A percentile compares a stretch with the other conserved stretches of the same genome.
phyloP scores from a whole-genome alignment of 768 basidiomycete genomes.

The Terana coerulea region DNA sequence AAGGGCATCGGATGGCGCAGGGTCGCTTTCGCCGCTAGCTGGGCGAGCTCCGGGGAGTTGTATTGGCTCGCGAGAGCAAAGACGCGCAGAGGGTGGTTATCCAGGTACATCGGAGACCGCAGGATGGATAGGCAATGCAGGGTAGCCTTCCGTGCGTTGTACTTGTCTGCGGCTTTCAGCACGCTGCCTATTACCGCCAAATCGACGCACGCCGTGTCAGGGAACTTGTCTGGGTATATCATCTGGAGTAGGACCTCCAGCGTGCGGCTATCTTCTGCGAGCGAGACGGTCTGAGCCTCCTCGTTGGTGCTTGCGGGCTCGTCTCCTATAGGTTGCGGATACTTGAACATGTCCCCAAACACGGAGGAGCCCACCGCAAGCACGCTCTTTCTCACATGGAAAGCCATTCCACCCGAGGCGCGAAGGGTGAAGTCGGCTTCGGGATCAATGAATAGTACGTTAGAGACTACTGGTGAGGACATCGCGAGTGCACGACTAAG shows the following conservation, averaged over 20 bases:
- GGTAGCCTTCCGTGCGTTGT: no score
- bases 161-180: not conserved
- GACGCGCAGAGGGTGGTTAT: not conserved
- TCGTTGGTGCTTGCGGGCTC: no score
- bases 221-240: not conserved
- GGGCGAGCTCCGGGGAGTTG: not conserved
- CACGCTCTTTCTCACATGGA: conserved; percentile 49
- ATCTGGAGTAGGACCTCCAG: not conserved
- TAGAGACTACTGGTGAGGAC: no score
- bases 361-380: conserved; percentile 56
- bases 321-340: not conserved
- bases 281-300: not conserved
- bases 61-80: conserved; percentile 2
- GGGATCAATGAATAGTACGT: no score
- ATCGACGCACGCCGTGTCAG: not conserved
- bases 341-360: conserved; percentile 28
- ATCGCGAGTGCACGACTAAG: no score
- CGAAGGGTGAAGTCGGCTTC: conserved; percentile 50
- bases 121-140: not conserved
- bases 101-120: not conserved
- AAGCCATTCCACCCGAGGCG: conserved; percentile 46
- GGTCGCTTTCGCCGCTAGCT: conserved; percentile 1
- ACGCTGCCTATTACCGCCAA: not conserved
- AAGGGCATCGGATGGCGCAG: not conserved
- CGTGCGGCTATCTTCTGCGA: not conserved